These are phyloP conservation scores for Curvularia hawaiiensis DNA, from an alignment of 2,329 filamentous ascomycete species.

Conservation along the genomic window DNA sequence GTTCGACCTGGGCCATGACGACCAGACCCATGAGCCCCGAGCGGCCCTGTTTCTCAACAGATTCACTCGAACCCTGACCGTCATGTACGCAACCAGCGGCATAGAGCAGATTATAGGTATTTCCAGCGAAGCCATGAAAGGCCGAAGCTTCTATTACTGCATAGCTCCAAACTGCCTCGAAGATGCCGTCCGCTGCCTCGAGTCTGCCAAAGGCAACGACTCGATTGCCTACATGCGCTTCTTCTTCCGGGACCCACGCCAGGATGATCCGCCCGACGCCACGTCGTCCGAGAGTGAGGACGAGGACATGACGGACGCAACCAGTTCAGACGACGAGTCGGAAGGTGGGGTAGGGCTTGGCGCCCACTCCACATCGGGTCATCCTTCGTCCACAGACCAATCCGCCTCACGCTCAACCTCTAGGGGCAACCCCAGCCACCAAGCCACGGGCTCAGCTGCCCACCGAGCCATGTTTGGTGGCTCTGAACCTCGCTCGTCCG, in stretches of 20 bases:
- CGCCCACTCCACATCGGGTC: constrained; percentile 25
- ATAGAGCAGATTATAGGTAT: constrained; percentile 78
- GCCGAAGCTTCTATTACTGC: constrained; percentile 85
- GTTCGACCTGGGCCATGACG: constrained; percentile 64
- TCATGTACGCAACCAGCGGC: constrained; percentile 86
- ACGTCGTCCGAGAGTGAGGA: constrained; percentile 55
- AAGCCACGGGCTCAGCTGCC: constrained; percentile 36
- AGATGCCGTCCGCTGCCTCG: constrained; percentile 78
- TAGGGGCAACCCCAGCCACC: constrained; percentile 50
- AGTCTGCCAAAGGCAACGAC: constrained; percentile 87
- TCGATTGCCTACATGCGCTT: constrained; percentile 90
- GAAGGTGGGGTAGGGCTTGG: constrained; percentile 54
- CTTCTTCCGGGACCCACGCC: constrained; percentile 77
- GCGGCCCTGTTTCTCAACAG: constrained; percentile 85
- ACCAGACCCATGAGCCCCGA: constrained; percentile 72
- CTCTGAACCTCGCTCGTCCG: constrained; percentile 30
- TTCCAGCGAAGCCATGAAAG: constrained; percentile 68
- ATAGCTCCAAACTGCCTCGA: constrained; percentile 78
- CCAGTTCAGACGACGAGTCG: constrained; percentile 54
- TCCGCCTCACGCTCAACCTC: constrained; percentile 51
- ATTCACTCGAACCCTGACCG: constrained; percentile 79
- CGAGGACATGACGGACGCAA: constrained; percentile 55
- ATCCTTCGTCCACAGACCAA: constrained; percentile 25
- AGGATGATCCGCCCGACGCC: constrained; percentile 48
- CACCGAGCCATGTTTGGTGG: constrained; percentile 38